A percentile compares a stretch with the other conserved stretches of the same genome.
Evolutionary conservation across 257 asterid species (phyloP).

Genomic region (Petunia secreta): DNA sequence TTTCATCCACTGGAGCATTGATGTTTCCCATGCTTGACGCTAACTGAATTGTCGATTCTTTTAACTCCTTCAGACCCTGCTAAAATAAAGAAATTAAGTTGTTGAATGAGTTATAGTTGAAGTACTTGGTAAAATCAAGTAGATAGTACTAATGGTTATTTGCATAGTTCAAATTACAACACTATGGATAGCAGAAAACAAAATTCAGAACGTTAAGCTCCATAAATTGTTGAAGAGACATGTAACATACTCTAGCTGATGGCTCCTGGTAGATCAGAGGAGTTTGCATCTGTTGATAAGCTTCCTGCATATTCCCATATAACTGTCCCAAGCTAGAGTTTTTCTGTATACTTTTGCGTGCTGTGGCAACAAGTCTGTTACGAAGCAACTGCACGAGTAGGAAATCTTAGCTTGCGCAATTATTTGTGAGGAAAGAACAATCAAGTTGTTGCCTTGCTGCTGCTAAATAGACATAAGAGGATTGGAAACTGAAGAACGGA

Average conservation of each 20-base stretch:
- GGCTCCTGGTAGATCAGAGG: slow-evolving; percentile 76
- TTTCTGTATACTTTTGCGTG: slow-evolving; percentile 62
- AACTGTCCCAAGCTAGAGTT: slow-evolving; percentile 80
- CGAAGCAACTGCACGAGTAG: slow-evolving; percentile 63
- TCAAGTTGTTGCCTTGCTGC: neutral
- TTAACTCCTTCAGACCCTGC: slow-evolving; percentile 89
- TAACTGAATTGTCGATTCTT: slow-evolving; percentile 73
- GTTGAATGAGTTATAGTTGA: neutral
- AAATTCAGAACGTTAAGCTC: neutral
- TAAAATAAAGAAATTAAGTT: neutral
- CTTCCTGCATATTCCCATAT: slow-evolving; percentile 91
- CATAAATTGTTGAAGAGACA: neutral
- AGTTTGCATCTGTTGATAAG: slow-evolving; percentile 85
- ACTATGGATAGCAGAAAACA: neutral
- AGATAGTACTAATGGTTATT: neutral
- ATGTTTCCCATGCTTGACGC: slow-evolving; percentile 84
- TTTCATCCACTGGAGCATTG: slow-evolving; percentile 75
- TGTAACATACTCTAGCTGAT: slow-evolving; percentile 57
- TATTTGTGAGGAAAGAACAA: neutral
- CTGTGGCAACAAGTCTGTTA: slow-evolving; percentile 67
- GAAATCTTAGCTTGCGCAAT: neutral
- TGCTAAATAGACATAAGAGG: neutral
- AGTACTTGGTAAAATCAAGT: neutral
- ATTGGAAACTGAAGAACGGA: neutral
- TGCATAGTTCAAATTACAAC: neutral